Base-by-base conservation (phyloP, 768 basidiomycete genomes). In the Trametes elegans region DNA sequence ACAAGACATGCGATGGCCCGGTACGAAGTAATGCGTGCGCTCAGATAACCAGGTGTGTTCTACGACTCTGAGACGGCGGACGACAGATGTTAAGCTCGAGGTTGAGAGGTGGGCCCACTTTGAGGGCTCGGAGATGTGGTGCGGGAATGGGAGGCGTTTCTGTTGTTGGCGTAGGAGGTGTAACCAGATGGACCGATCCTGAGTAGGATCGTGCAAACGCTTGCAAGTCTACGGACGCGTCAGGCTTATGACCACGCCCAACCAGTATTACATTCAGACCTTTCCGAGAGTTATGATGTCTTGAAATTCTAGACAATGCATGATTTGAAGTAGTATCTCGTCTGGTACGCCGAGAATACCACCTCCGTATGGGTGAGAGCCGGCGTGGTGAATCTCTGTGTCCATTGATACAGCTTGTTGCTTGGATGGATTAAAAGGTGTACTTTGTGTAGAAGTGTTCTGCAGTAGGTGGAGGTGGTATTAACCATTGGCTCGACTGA, bases 141-240 rank as follows among this genome's bases (percentile, higher is more conserved):
- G 16, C 7, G 60, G 64, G 18, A 68, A 27, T 9, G 58, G 63
- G 11, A 64, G 31, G 18, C 8, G 26, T 7, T 44, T 24, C 1
- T 48, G 39, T 23, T 61, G 59, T 1, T 31, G 27, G 9, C 48
- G 44, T 1, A 69, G 18, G 7, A 67, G 32, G 5, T 44, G 39
- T 1, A 61, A 35, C 68, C 68, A 69, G 26, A 63, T 40, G 11
- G 57, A 42, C 36, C 49, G 54, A 39, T 64, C 66, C 19, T 50
- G 44, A 4, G 60, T 63, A 1, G 63, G 40, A 14, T 60, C 39
- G n/a, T 26, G 21, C 7, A 51, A 35, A 5, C 39, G 39, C 27
- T 27, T 51, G 27, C 54, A 52, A 26, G 59, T 52, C 54, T 55
- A 16, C n/a, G 13, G 14, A 5, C 40, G 34, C 13, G 31, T 27